phyloP scores from a whole-genome alignment of 1,139 yeast genomes.

The Suhomyces chickasaworum region DNA sequence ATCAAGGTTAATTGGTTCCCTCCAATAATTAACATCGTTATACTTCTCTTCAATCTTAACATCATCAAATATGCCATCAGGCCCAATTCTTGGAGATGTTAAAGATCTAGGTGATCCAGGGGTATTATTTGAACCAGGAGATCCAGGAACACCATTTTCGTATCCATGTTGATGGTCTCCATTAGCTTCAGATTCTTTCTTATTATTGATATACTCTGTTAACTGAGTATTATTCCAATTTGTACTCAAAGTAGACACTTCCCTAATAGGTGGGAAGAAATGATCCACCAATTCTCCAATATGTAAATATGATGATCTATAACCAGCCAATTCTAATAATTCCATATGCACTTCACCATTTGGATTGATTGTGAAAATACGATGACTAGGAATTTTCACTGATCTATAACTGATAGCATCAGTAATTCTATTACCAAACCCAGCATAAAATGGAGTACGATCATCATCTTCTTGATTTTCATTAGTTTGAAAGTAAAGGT shows the following conservation, averaged over 20 bases:
- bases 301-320: constrained; percentile 80
- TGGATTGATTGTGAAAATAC: constrained; percentile 94
- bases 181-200: constrained; percentile 10
- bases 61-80: constrained; percentile 25
- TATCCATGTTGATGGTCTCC: background rate
- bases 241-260: constrained; percentile 36
- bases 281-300: constrained; percentile 96
- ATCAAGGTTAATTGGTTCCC: constrained; percentile 66
- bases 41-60: constrained; percentile 57
- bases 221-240: constrained; percentile 45
- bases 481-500: constrained; percentile 51
- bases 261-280: constrained; percentile 86
- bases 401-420: constrained; percentile 95
- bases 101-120: constrained; percentile 19
- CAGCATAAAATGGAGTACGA: constrained; percentile 89
- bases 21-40: constrained; percentile 91
- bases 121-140: constrained; percentile 11
- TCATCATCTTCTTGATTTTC: constrained; percentile 35
- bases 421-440: constrained; percentile 95
- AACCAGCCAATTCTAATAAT: constrained; percentile 89
- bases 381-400: constrained; percentile 91
- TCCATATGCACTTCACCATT: constrained; percentile 99
- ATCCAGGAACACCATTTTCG: background rate
- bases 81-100: constrained; percentile 23
- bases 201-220: constrained; percentile 34